Conservation (phyloP, 1,284 basidiomycete genomes). For the Cerrena zonata region DNA sequence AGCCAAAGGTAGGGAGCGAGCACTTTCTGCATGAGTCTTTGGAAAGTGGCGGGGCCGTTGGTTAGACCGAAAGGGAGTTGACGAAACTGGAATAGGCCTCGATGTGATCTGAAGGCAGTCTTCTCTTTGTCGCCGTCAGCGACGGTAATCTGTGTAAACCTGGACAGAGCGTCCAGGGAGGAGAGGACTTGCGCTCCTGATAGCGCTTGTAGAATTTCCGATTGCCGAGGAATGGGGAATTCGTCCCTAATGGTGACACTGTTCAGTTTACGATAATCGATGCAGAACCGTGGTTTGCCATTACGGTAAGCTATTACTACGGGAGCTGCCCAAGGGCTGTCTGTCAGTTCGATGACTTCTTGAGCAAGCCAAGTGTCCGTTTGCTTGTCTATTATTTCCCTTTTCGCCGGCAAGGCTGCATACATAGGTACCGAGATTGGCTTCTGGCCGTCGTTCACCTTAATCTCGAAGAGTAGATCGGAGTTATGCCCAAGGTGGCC, state of each 20-base stretch:
- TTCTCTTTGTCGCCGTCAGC: constrained; percentile 27
- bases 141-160: too few species aligned
- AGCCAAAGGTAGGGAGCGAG: constrained; percentile 36
- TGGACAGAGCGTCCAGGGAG: constrained; percentile 34
- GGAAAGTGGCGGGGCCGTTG: too few species aligned
- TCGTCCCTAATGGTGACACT: constrained; percentile 34
- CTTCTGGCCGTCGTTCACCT: background rate
- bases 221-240: constrained; percentile 36
- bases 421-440: constrained; percentile 6
- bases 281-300: constrained; percentile 27
- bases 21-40: constrained; percentile 35
- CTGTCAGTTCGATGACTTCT: constrained; percentile 27
- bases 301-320: constrained; percentile 29
- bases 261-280: too few species aligned
- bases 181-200: constrained; percentile 31
- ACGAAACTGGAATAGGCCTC: constrained; percentile 37
- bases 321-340: constrained; percentile 31
- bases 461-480: background rate
- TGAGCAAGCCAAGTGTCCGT: too few species aligned
- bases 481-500: background rate
- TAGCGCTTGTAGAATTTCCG: constrained; percentile 33
- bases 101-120: constrained; percentile 35
- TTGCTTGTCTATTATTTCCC: constrained; percentile 28
- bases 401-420: constrained; percentile 25
- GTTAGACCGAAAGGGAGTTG: too few species aligned